A percentile compares a stretch with the other conserved stretches of the same genome.
Evolutionary conservation across 2,329 filamentous ascomycete species (phyloP).

Genomic region (Aureobasidium sp.): DNA sequence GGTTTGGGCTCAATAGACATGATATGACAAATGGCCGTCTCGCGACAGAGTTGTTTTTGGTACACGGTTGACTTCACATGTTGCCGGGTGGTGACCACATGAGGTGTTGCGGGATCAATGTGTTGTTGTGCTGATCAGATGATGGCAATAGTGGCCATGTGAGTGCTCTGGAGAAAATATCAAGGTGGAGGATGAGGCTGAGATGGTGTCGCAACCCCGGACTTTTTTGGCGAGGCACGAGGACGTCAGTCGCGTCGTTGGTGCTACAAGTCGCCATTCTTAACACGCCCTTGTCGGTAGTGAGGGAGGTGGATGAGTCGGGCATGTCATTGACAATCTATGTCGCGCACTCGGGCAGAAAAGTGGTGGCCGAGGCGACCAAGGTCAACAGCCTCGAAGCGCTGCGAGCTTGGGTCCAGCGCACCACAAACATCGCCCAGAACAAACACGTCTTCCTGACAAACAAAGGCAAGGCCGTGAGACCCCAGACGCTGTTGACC

Average conservation of each 20-base stretch:
- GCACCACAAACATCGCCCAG: constrained; percentile 63
- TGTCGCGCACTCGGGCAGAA: constrained; percentile 87
- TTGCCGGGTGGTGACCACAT: too few species aligned
- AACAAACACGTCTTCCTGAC: constrained; percentile 85
- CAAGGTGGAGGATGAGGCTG: too few species aligned
- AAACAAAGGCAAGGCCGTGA: constrained; percentile 73
- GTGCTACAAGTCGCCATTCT: not conserved
- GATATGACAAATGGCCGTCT: not conserved
- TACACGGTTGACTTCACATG: not conserved
- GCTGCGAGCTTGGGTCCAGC: constrained; percentile 73
- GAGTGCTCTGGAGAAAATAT: too few species aligned
- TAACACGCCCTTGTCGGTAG: not conserved
- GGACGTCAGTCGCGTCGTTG: constrained; percentile 4
- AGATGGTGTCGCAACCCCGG: not conserved
- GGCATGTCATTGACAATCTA: constrained; percentile 83
- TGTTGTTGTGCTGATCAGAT: too few species aligned
- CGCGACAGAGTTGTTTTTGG: not conserved
- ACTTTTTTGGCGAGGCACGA: not conserved
- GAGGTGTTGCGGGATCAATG: not conserved
- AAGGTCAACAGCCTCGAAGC: constrained; percentile 75
- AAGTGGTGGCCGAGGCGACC: constrained; percentile 69
- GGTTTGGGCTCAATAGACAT: not conserved
- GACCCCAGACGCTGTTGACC: constrained; percentile 67
- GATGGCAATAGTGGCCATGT: too few species aligned
- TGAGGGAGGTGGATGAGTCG: not conserved